phyloP scores from a whole-genome alignment of 495 filamentous ascomycete genomes.

The Penicillium maclennaniae region DNA sequence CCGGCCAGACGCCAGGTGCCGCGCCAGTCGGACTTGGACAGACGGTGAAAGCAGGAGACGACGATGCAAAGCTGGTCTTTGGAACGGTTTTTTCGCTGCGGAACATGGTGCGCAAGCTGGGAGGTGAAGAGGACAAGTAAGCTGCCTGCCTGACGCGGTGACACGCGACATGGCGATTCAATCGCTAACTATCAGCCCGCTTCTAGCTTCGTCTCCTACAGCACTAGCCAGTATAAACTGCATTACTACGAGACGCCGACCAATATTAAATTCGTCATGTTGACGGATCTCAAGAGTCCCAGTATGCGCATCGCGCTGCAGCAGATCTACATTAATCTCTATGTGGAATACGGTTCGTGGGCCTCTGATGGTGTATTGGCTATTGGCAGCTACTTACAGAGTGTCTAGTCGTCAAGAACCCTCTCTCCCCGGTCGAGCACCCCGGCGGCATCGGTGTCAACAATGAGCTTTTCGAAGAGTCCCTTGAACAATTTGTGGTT shows the following conservation, averaged over 20 bases:
- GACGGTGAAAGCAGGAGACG: slow-evolving; percentile 59
- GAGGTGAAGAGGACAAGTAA: slow-evolving; percentile 79
- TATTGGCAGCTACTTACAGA: slow-evolving; percentile 4
- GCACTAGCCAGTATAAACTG: slow-evolving; percentile 92
- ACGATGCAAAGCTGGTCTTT: slow-evolving; percentile 96
- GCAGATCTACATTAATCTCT: slow-evolving; percentile 97
- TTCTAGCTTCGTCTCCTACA: slow-evolving; percentile 76
- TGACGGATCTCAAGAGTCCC: slow-evolving; percentile 83
- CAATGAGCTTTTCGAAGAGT: slow-evolving; percentile 92
- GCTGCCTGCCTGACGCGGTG: slow-evolving; percentile 1
- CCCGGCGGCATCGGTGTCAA: slow-evolving; percentile 81
- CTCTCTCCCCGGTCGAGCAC: slow-evolving; percentile 85
- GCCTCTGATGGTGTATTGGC: neutral
- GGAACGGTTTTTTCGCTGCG: slow-evolving; percentile 92
- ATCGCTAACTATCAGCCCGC: neutral
- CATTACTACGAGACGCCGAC: slow-evolving; percentile 99
- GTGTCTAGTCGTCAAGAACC: slow-evolving; percentile 82
- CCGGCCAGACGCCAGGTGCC: slow-evolving; percentile 33
- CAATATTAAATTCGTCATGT: slow-evolving; percentile 91
- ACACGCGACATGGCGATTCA: neutral
- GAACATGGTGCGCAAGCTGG: slow-evolving; percentile 95
- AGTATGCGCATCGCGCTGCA: slow-evolving; percentile 91
- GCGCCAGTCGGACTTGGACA: slow-evolving; percentile 32
- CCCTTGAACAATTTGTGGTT: slow-evolving; percentile 80
- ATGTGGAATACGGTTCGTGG: slow-evolving; percentile 82